These are phyloP conservation scores for Oehlia diaphana DNA, from an alignment of 192 early-diverging fungal genomes.

Conservation along the genomic window DNA sequence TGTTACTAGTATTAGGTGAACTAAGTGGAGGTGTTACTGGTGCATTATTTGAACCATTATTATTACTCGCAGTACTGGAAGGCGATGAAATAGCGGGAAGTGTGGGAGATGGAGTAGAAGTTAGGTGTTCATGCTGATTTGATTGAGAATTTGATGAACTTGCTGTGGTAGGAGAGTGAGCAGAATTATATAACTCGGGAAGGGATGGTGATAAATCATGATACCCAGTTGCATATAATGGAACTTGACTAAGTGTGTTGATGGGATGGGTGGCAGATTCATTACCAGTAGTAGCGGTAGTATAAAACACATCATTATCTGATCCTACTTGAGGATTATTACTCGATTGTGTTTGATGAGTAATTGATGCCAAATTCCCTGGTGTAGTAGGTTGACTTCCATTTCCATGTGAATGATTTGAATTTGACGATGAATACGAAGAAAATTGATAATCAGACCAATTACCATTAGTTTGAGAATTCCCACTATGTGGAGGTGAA, in stretches of 20 bases:
- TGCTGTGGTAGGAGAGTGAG: not conserved
- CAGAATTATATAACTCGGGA: constrained; percentile 15
- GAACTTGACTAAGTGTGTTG: constrained; percentile 2
- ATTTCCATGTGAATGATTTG: not conserved
- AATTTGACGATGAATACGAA: constrained; percentile 8
- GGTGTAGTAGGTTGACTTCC: not conserved
- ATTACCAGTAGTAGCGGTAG: not conserved
- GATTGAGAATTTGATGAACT: not conserved
- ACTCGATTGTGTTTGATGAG: not conserved
- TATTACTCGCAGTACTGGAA: constrained; percentile 12
- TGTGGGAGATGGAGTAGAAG: constrained; percentile 15
- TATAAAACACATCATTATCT: constrained; percentile 1
- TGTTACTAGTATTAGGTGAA: constrained; percentile 5
- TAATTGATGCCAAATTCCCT: not conserved
- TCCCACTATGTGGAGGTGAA: not conserved
- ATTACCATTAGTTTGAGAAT: not conserved
- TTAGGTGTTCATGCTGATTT: constrained; percentile 2
- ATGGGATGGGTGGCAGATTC: not conserved
- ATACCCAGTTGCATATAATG: not conserved
- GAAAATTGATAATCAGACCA: not conserved
- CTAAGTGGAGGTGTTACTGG: constrained; percentile 22
- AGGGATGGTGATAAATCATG: not conserved
- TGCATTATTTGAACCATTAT: constrained; percentile 19
- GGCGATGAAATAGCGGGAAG: constrained; percentile 12
- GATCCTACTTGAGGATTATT: constrained; percentile 7